Evolutionary conservation across 2,329 filamentous ascomycete genomes (phyloP), one percentile per base, ranked within the genome.

Genomic region (Diaporthe sp.): DNA sequence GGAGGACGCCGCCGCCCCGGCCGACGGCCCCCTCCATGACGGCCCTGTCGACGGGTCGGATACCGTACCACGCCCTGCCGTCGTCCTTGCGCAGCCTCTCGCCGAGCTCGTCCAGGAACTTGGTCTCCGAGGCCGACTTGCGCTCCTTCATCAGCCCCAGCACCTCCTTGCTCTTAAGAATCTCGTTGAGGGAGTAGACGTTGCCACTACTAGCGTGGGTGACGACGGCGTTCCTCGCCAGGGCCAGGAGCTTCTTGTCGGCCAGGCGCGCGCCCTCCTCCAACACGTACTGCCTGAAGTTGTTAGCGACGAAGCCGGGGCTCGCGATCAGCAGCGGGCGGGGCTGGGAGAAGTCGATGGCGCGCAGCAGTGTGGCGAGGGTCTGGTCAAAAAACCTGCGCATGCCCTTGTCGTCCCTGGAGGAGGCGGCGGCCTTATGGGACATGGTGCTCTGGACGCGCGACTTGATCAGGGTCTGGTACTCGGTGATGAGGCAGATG

Each of bases 11-110:
- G 0, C 96, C 96, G 12, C 96, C 95, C 19, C 93, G 89, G 0
- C 96, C 96, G 0, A 98, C 95, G 0, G 96, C 97, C 1, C 96
- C 96, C 79, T 97, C 94, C 15, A 92, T 92, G 5, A 98, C 93
- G 0, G 96, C 96, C 76, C 90, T 91, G 81, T 95, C 92, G 2
- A 98, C 95, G 72, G 98, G 95, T 19, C 88, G 90, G 0, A 93
- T 91, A 0, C 97, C 97, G 84, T 99, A 99, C 89, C 96, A 98
- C 2, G 96, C 96, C 74, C 94, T 91, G 3, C 94, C 94, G 78
- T 98, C 96, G 77, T 98, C 96, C 76, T 91, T 91, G 70, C 96
- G 92, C 75, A 99, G 87, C 76, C 94, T 88, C 0, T 92, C 90
- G 79, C 94, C 92, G 82, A 98, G 95, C 59, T 92, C 91, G 80